Base-by-base conservation (phyloP, 129 eudicot genomes). In the Pseudognaphalium luteoalbum region DNA sequence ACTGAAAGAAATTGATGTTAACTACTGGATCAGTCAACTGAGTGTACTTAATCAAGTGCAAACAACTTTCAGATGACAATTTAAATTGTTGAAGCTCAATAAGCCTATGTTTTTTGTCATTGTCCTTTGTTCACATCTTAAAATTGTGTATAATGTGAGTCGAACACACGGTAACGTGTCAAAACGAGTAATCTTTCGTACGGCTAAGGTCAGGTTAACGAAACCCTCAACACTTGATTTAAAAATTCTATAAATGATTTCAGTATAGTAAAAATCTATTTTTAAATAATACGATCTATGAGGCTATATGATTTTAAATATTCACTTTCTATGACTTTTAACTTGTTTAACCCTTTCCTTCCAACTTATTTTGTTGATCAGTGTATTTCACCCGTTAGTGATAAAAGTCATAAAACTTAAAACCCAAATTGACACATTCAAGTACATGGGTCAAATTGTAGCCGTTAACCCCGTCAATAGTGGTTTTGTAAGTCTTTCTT, bases 1-100 rank as follows among this genome's bases (percentile, higher is more conserved):
- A 91, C 98, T 94, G 93, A 77, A 75, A 78, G 34, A 76, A 72
- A 79, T 16, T 30, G 47, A 57, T 15, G 71, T 32, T 64, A 71
- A 60, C 22, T 44, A n/a, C 22, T 44, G 14, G 12, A 74, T 10
- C 3, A 25, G 51, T 76, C 70, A 71, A 33, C 30, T 51, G 51
- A 28, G 69, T 4, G 28, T 22, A 54, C 54, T 61, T 39, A 17
- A 66, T 66, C 66, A 51, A 66, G 73, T 19, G 66, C 65, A 54
- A 67, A 52, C 16, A 77, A 47, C 7, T 61, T 59, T 22, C 72
- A 62, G 63, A 44, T 47, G 9, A 30, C 52, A 29, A 68, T 2
- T 56, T 77, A 22, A 30, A 30, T 12, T 44, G 28, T 15, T 41
- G 29, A 60, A 58, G 69, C 67, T 57, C 20, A 35, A 58, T n/a